phyloP scores from a whole-genome alignment of 1,284 basidiomycete species.

The Laetiporus sulphureus region DNA sequence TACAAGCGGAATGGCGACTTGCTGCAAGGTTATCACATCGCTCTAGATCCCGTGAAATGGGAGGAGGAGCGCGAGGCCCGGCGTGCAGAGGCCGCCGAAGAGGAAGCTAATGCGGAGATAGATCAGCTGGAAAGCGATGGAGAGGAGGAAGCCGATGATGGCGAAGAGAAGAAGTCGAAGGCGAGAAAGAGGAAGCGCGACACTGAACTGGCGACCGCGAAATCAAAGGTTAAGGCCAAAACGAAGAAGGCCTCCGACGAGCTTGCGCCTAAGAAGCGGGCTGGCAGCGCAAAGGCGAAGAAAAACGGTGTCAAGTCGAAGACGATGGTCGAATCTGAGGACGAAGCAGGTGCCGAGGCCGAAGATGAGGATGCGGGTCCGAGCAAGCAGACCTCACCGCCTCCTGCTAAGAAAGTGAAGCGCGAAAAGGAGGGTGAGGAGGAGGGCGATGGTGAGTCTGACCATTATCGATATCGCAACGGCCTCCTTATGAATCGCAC shows the following conservation, averaged over 20 bases:
- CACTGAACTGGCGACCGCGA: constrained; percentile 30
- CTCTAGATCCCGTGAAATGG: constrained; percentile 78
- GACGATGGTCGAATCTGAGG: constrained; percentile 67
- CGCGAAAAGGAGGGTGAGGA: constrained; percentile 59
- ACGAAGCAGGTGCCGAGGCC: constrained; percentile 47
- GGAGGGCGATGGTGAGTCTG: constrained; percentile 41
- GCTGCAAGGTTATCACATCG: constrained; percentile 75
- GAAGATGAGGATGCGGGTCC: constrained; percentile 39
- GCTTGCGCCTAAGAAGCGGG: constrained; percentile 33
- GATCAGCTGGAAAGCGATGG: constrained; percentile 63
- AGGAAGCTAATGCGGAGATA: constrained; percentile 58
- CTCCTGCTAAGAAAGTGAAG: constrained; percentile 62
- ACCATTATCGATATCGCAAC: not conserved
- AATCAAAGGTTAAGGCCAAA: constrained; percentile 34
- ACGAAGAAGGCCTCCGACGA: constrained; percentile 56
- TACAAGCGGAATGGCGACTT: constrained; percentile 75
- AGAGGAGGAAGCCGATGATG: constrained; percentile 49
- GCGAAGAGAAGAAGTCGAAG: constrained; percentile 32
- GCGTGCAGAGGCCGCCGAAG: constrained; percentile 41
- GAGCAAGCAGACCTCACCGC: constrained; percentile 51
- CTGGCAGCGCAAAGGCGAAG: constrained; percentile 36
- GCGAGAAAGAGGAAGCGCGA: constrained; percentile 46
- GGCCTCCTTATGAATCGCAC: not conserved
- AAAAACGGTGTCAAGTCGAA: constrained; percentile 61
- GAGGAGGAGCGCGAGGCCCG: constrained; percentile 48